Evolutionary conservation across 306 rosid genomes (phyloP).

Genomic region (Fagus crenata): DNA sequence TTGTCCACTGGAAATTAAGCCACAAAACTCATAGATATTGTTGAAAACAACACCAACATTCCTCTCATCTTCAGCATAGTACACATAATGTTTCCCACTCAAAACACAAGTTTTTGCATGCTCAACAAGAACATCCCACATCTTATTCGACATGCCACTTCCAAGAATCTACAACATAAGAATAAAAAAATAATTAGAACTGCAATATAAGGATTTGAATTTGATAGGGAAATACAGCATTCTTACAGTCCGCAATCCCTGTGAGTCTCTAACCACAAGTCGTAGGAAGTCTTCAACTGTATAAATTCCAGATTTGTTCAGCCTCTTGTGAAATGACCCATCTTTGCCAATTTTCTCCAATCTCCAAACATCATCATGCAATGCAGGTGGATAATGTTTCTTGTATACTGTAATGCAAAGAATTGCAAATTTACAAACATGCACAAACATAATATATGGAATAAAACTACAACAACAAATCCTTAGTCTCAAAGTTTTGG

Average conservation of each 20-base stretch:
- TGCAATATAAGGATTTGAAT: neutral
- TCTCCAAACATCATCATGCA: conserved; percentile 85
- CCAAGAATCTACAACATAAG: conserved; percentile 64
- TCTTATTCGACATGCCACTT: conserved; percentile 92
- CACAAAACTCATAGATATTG: conserved; percentile 73
- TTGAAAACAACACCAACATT: conserved; percentile 78
- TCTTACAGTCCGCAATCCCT: conserved; percentile 74
- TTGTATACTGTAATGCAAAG: conserved; percentile 60
- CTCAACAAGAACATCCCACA: conserved; percentile 86
- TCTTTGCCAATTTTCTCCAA: conserved; percentile 91
- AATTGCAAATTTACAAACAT: conserved; percentile 5
- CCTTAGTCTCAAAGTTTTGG: no score
- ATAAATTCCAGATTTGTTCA: conserved; percentile 58
- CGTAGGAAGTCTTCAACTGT: conserved; percentile 75
- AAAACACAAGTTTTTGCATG: conserved; percentile 86
- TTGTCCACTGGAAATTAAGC: conserved; percentile 71
- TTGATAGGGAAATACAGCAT: conserved; percentile 19
- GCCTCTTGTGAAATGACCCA: conserved; percentile 89
- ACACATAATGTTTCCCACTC: conserved; percentile 71
- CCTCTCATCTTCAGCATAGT: conserved; percentile 72
- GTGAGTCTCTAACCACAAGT: conserved; percentile 77
- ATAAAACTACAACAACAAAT: neutral
- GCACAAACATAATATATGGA: conserved; percentile 12
- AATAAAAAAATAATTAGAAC: conserved; percentile 26
- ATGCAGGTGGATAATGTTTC: conserved; percentile 81